Base-by-base conservation (phyloP, 805 yeast genomes). In the Clavispora vitiphila region DNA sequence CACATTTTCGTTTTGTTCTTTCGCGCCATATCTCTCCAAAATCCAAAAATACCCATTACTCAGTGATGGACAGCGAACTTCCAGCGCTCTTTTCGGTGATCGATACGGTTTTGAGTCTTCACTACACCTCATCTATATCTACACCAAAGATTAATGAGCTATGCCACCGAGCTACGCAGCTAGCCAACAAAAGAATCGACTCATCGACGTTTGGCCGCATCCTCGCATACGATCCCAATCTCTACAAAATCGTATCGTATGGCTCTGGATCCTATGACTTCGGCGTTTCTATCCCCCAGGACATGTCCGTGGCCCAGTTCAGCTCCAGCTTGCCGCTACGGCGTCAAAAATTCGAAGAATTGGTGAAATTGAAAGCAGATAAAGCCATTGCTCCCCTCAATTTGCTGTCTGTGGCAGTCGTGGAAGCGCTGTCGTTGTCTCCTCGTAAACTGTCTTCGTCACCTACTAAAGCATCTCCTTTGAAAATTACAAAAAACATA, bases 81-180 rank as follows among this genome's bases (percentile, higher is more conserved):
- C 32, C 40, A 2, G 18, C 40, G 56, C 60, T 37, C 19, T 49
- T 56, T 18, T 39, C 48, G 27, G 67, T 69, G 8, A 57, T 68
- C 7, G 73, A 69, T 40, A 56, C 57, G 18, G 51, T 54, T 14
- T 45, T 69, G 19, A 53, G 58, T 19, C 54, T 69, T 5, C 67
- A 69, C 44, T 68, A 55, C 38, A 43, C 70, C 11, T 55, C 50
- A 24, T 69, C 63, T 41, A 56, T 62, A 1, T 31, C 63, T 2
- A 53, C 57, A 27, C 62, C 69, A 2, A 40, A 30, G 14, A 40
- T 48, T 10, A 41, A 41, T 14, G 46, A 41, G 15, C 34, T 50
- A 18, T 50, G 49, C 31, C 35, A 37, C 5, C 39, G 37, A 29
- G 54, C 53, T 9, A 48, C 53, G 7, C 43, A 32, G 14, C 49